phyloP scores from a whole-genome alignment of 1,284 basidiomycete genomes.

The Ceratobasidium sp. region DNA sequence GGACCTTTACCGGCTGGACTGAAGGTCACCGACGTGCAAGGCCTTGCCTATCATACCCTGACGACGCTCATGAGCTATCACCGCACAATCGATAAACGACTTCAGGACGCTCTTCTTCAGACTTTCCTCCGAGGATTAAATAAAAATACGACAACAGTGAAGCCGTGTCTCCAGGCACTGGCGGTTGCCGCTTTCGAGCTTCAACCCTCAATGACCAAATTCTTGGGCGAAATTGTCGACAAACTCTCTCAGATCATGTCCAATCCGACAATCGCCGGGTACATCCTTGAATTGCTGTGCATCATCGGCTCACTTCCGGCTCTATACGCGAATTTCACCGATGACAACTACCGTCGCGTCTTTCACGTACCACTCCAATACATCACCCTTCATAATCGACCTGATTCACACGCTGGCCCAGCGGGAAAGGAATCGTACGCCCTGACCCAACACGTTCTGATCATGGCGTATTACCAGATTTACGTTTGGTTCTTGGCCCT shows the following conservation, averaged over 20 bases:
- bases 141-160: slow-evolving; percentile 76
- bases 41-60: slow-evolving; percentile 86
- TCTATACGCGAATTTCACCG: slow-evolving; percentile 92
- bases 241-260: slow-evolving; percentile 95
- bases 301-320: slow-evolving; percentile 83
- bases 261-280: slow-evolving; percentile 90
- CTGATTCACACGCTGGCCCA: slow-evolving; percentile 53
- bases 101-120: slow-evolving; percentile 77
- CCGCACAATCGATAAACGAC: slow-evolving; percentile 72
- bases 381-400: slow-evolving; percentile 87
- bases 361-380: slow-evolving; percentile 96
- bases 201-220: slow-evolving; percentile 82
- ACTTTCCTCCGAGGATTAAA: slow-evolving; percentile 85
- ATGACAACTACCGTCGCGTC: slow-evolving; percentile 90
- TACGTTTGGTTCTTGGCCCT: slow-evolving; percentile 96
- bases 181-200: slow-evolving; percentile 91
- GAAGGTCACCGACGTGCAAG: slow-evolving; percentile 84
- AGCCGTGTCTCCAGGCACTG: slow-evolving; percentile 91
- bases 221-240: slow-evolving; percentile 81
- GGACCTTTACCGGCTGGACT: slow-evolving; percentile 68
- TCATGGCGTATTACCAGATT: slow-evolving; percentile 92
- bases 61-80: slow-evolving; percentile 91
- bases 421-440: slow-evolving; percentile 77
- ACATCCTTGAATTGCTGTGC: slow-evolving; percentile 92
- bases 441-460: slow-evolving; percentile 92